Evolutionary conservation across 202 grass and related monocot genomes (phyloP), one percentile per base, ranked within the genome.

Genomic region (Elaeis oleifera): DNA sequence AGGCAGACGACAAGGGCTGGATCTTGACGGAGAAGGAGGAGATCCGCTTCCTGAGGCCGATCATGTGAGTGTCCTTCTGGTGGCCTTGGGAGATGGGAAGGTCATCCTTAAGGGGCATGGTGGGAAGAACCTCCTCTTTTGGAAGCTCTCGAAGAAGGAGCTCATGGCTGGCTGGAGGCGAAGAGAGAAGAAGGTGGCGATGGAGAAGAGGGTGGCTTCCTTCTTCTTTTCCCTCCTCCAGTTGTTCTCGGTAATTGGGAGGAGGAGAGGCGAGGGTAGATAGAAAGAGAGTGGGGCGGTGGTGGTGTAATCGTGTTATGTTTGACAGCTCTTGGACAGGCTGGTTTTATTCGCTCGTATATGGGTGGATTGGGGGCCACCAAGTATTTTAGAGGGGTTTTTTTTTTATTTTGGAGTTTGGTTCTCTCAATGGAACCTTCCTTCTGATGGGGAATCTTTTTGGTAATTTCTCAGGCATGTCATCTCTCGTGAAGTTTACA

Each of bases 1-100:
- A 84, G 17, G 76, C 75, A 13, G 79, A 51, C 28, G 95, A 99
- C 61, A 86, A 53, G 44, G 95, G 88, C 67, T 94, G 95, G 85
- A 99, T 86, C 69, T 83, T 99, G 82, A 74, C 85, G 6, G 95
- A 99, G 75, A 99, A 87, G 56, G 72, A 84, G 65, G 88, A 99
- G 39, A 99, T 75, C 53, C 95, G 26, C 80, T 87, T 99, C 52
- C 95, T 59, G 23, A 99, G 63, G 6, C 95, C 85, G 67, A 64
- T 81, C 6, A 86, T 69, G 65, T 89, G 78, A 20, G 62, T 69
- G 27, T 80, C 87, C 70, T 51, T 54, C 73, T 63, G 65, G 52
- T 71, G 61, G 19, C 27, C 31, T 58, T 84, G 82, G 73, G 74
- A 99, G 26, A 72, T 89, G 18, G 95, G 95, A 51, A 99, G 88